These are phyloP conservation scores for Colletotrichum sp. DNA, from an alignment of 2,329 filamentous ascomycete genomes.

Conservation along the genomic window DNA sequence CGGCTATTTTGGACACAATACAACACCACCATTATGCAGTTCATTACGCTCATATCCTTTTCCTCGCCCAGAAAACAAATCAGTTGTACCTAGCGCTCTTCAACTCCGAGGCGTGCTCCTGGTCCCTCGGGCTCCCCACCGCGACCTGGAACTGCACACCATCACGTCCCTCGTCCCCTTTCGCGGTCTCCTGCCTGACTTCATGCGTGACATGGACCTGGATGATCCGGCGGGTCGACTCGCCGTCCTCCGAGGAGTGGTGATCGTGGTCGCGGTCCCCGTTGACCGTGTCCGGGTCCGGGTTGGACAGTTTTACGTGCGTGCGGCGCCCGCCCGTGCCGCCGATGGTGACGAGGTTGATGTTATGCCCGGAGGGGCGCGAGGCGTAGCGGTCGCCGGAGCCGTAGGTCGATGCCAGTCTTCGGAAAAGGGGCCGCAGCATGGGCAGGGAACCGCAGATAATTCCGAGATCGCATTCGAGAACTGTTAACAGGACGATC, in stretches of 20 bases:
- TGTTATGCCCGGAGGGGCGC: neutral
- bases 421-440: neutral
- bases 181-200: neutral
- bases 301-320: neutral
- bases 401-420: neutral
- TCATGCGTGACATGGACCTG: neutral
- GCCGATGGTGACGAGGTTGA: neutral
- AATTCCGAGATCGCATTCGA: neutral
- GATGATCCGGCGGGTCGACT: neutral
- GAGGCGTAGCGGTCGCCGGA: neutral
- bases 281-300: neutral
- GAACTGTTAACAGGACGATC: neutral
- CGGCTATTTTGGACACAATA: neutral
- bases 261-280: neutral
- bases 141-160: neutral
- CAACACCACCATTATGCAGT: neutral
- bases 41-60: neutral
- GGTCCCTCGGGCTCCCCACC: neutral
- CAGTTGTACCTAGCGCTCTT: neutral
- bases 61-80: too few species aligned
- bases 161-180: neutral
- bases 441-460: neutral
- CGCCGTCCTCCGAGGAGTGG: neutral
- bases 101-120: neutral
- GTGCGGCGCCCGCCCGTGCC: neutral